These are phyloP conservation scores for Sanghuangporus baumii DNA, from an alignment of 1,284 basidiomycete species.

Conservation along the genomic window DNA sequence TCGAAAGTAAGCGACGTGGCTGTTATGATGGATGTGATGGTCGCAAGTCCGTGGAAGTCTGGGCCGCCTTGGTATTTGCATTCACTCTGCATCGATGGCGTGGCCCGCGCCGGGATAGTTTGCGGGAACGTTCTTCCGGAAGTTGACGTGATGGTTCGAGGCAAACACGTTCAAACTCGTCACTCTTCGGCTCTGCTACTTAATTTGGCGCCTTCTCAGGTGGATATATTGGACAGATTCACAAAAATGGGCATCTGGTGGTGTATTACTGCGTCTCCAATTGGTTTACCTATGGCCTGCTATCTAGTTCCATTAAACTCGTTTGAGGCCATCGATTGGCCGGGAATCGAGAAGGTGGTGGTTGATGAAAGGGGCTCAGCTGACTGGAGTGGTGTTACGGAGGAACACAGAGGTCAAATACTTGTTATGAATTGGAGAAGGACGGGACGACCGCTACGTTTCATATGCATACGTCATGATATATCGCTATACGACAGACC, in stretches of 20 bases:
- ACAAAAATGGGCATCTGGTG: slow-evolving; percentile 59
- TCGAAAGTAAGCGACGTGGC: slow-evolving; percentile 40
- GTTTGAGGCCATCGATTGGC: slow-evolving; percentile 46
- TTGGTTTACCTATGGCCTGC: slow-evolving; percentile 44
- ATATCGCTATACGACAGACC: slow-evolving; percentile 41
- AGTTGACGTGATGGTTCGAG: slow-evolving; percentile 36
- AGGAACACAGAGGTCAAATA: slow-evolving; percentile 39
- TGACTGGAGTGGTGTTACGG: slow-evolving; percentile 49
- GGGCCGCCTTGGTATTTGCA: slow-evolving; percentile 55
- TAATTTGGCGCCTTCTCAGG: slow-evolving; percentile 28
- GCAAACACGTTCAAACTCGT: slow-evolving; percentile 30
- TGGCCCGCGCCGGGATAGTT: slow-evolving; percentile 48
- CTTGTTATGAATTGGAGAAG: slow-evolving; percentile 51
- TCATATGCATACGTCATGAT: slow-evolving; percentile 55
- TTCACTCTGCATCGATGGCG: slow-evolving; percentile 45
- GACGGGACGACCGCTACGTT: slow-evolving; percentile 47
- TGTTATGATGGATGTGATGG: slow-evolving; percentile 46
- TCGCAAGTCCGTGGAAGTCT: slow-evolving; percentile 62
- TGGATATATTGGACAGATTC: slow-evolving; percentile 53
- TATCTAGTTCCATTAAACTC: slow-evolving; percentile 58
- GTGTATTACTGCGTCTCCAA: slow-evolving; percentile 52
- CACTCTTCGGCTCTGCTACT: slow-evolving; percentile 20
- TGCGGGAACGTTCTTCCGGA: slow-evolving; percentile 51
- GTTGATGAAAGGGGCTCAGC: slow-evolving; percentile 41
- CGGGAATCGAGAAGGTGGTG: slow-evolving; percentile 44